These are phyloP conservation scores for Saccharum spontaneum DNA, from an alignment of 176 grass and related monocot genomes.

Conservation along the genomic window DNA sequence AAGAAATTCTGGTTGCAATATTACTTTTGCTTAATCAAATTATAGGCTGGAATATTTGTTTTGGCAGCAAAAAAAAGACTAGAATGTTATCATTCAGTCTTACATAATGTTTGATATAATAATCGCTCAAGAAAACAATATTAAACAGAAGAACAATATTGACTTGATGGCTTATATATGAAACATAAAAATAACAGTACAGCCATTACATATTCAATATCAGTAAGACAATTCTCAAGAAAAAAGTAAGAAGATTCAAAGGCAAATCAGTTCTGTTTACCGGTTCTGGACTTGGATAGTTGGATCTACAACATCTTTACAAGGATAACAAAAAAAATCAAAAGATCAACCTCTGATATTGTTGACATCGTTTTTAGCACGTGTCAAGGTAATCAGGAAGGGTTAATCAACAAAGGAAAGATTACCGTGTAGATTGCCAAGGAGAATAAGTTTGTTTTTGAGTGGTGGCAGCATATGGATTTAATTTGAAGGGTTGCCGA, in stretches of 20 bases:
- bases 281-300: background rate
- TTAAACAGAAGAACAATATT: constrained; percentile 22
- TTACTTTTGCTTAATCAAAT: too few relatives aligned
- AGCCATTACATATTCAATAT: background rate
- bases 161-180: background rate
- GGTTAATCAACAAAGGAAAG: too few relatives aligned
- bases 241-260: constrained; percentile 11
- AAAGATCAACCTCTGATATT: background rate
- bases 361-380: too few relatives aligned
- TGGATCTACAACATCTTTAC: too few relatives aligned
- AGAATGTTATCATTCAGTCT: background rate
- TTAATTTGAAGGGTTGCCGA: too few relatives aligned
- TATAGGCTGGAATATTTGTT: too few relatives aligned
- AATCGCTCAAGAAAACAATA: background rate
- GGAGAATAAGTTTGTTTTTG: too few relatives aligned
- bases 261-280: background rate
- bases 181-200: background rate
- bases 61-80: too few relatives aligned
- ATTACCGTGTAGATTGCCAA: too few relatives aligned
- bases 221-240: background rate
- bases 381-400: too few relatives aligned
- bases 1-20: too few relatives aligned
- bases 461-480: too few relatives aligned
- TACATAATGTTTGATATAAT: background rate
- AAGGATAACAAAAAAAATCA: background rate